Conservation (phyloP, 306 rosid species). For the Trifolium subterraneum region DNA sequence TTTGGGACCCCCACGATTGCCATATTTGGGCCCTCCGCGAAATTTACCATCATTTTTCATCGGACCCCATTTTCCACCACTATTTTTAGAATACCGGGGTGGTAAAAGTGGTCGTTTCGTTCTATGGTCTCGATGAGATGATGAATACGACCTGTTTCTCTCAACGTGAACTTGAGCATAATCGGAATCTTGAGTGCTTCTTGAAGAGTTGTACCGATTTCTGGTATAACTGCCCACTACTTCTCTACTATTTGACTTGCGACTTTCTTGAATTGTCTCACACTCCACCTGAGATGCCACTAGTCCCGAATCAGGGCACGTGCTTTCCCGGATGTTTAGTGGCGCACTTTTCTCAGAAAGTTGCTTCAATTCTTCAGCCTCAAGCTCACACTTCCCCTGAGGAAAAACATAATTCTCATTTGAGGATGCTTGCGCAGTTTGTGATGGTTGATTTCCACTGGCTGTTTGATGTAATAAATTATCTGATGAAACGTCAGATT, state of each 20-base stretch:
- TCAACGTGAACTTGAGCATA: conserved; percentile 52
- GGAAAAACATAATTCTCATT: conserved; percentile 47
- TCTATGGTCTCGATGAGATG: conserved; percentile 47
- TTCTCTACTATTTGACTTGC: conserved; percentile 43
- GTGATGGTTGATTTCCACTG: conserved; percentile 48
- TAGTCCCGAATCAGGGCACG: conserved; percentile 42
- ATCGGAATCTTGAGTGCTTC: conserved; percentile 48
- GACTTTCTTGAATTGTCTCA: conserved; percentile 52
- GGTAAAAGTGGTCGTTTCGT: conserved; percentile 46
- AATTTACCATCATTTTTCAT: conserved; percentile 50
- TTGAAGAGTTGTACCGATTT: conserved; percentile 51
- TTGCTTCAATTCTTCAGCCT: conserved; percentile 55
- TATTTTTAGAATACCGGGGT: conserved; percentile 44
- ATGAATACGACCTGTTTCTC: conserved; percentile 48
- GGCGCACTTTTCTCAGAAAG: conserved; percentile 52
- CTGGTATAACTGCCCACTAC: conserved; percentile 42
- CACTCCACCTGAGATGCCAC: conserved; percentile 37
- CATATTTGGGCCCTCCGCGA: conserved; percentile 54
- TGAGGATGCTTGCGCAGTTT: conserved; percentile 49
- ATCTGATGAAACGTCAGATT: conserved; percentile 45
- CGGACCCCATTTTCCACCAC: conserved; percentile 57
- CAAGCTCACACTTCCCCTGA: conserved; percentile 43
- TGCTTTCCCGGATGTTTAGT: conserved; percentile 44
- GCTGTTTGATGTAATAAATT: conserved; percentile 45
- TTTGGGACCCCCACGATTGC: conserved; percentile 56